A percentile compares a stretch with the other conserved stretches of the same genome.
phyloP scores from a whole-genome alignment of 192 early-diverging fungal species.

The Podila verticillata region DNA sequence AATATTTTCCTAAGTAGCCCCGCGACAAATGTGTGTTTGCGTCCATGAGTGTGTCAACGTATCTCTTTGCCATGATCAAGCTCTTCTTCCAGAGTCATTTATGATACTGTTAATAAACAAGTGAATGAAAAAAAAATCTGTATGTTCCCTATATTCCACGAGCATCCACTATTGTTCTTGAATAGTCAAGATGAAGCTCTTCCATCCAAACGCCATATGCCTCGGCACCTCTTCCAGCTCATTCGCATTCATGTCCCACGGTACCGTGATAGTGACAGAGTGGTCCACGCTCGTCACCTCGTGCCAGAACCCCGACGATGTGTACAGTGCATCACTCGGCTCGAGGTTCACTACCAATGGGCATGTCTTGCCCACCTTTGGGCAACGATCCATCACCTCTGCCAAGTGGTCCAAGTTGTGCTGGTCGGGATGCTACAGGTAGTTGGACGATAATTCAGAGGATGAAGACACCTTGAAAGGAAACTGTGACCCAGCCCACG shows the following conservation, averaged over 20 bases:
- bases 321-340: slow-evolving; percentile 63
- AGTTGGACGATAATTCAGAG: background rate
- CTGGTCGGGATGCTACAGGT: background rate
- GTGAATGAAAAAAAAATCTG: no score
- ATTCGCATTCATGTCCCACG: slow-evolving; percentile 60
- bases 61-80: no score
- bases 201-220: slow-evolving; percentile 55
- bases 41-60: no score
- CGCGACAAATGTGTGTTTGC: no score
- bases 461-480: background rate
- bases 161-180: no score
- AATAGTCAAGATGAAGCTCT: no score
- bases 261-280: slow-evolving; percentile 57
- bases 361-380: slow-evolving; percentile 43
- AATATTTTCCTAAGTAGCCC: no score
- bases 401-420: background rate
- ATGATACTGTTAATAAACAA: no score
- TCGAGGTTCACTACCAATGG: slow-evolving; percentile 55
- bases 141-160: no score
- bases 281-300: slow-evolving; percentile 60
- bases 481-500: slow-evolving; percentile 50
- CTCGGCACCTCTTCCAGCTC: slow-evolving; percentile 55
- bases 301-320: slow-evolving; percentile 63
- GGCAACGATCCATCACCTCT: slow-evolving; percentile 48
- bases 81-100: no score